These are phyloP conservation scores for Cymbidium sinense DNA, from an alignment of 106 monocot species.

Conservation along the genomic window DNA sequence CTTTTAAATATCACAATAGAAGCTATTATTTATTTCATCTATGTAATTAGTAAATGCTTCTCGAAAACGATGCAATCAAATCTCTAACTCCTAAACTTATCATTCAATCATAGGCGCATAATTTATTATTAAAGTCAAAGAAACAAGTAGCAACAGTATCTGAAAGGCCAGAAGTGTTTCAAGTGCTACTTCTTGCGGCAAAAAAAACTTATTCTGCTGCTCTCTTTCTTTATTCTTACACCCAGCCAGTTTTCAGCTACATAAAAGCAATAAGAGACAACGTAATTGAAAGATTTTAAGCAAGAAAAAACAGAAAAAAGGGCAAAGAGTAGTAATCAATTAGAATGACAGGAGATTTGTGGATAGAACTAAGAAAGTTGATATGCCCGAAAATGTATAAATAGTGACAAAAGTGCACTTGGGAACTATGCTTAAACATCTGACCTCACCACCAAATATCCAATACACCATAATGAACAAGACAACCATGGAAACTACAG, in stretches of 20 bases:
- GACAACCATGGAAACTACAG: not conserved
- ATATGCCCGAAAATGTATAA: not conserved
- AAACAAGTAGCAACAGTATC: not conserved
- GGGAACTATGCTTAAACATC: not conserved
- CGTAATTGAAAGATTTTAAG: not conserved
- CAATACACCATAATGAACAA: not conserved
- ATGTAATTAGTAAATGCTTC: not conserved
- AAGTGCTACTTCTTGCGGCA: not conserved
- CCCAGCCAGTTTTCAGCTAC: not conserved
- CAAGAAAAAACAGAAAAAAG: not conserved
- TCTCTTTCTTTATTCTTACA: not conserved
- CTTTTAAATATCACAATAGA: not conserved
- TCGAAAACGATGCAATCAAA: not conserved
- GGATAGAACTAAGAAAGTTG: not conserved
- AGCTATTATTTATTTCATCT: not conserved
- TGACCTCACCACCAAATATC: slow-evolving; percentile 3
- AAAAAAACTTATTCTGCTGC: not conserved
- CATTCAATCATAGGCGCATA: not conserved
- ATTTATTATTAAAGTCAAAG: not conserved
- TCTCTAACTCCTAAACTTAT: not conserved
- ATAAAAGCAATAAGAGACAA: not conserved
- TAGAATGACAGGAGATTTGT: not conserved
- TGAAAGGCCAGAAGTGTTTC: not conserved
- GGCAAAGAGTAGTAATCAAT: not conserved
- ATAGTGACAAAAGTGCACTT: not conserved